A percentile compares a stretch with the other conserved stretches of the same genome.
Conservation (phyloP, 129 eudicot species). For the Solidago caesia region DNA sequence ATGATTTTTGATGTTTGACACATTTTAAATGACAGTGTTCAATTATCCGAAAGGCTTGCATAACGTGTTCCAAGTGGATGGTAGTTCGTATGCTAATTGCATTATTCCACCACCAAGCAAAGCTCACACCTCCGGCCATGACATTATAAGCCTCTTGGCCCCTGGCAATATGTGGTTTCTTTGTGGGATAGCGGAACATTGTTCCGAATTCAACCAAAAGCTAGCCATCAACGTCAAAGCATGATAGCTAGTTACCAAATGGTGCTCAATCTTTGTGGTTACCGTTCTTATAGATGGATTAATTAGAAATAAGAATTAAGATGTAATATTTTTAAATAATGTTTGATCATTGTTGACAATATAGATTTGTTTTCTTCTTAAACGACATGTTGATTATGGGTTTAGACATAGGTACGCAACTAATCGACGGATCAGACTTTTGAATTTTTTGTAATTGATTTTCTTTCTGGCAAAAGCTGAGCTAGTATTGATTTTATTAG, state of each 20-base stretch:
- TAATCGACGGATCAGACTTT: no score
- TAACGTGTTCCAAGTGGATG: constrained; percentile 40
- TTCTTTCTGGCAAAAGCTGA: no score
- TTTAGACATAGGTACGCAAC: no score
- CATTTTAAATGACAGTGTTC: constrained; percentile 32
- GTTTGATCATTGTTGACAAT: no score
- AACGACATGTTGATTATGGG: no score
- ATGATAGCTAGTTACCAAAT: neutral
- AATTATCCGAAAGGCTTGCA: constrained; percentile 36
- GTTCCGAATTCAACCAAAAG: constrained; percentile 32
- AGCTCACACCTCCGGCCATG: constrained; percentile 33
- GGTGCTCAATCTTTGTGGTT: neutral
- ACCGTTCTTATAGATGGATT: neutral
- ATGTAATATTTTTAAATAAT: neutral
- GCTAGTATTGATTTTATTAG: no score
- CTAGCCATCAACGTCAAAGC: constrained; percentile 34
- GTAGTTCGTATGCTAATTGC: constrained; percentile 22
- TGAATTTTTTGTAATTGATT: no score
- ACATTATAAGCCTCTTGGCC: constrained; percentile 19
- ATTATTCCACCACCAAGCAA: constrained; percentile 29
- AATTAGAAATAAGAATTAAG: neutral
- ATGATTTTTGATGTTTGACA: neutral
- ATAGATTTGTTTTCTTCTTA: no score
- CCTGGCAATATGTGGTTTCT: constrained; percentile 36
- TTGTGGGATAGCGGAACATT: constrained; percentile 37